A percentile compares a stretch with the other conserved stretches of the same genome.
phyloP scores from a whole-genome alignment of 2,329 filamentous ascomycete genomes.

The Beauveria varroae region DNA sequence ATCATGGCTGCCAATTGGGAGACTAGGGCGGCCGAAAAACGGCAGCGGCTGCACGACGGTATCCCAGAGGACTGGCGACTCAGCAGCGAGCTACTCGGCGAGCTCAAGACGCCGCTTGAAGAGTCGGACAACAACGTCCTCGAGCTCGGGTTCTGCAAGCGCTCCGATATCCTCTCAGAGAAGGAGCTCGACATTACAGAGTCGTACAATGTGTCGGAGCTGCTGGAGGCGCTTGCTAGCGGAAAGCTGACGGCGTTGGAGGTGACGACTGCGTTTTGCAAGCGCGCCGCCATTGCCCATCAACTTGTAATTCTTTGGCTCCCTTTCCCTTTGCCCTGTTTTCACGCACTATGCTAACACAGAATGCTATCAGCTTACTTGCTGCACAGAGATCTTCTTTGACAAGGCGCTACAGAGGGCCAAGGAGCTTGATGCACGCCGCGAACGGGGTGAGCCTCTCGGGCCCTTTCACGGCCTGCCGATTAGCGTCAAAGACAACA shows the following conservation, averaged over 20 bases:
- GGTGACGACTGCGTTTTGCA: constrained; percentile 27
- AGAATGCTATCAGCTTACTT: constrained; percentile 19
- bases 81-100: neutral
- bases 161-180: constrained; percentile 30
- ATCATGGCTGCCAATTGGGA: constrained; percentile 3
- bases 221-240: constrained; percentile 28
- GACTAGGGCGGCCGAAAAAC: constrained; percentile 6
- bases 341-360: neutral
- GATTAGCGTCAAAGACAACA: constrained; percentile 21
- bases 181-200: constrained; percentile 38
- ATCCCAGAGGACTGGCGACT: constrained; percentile 14
- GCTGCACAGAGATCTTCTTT: constrained; percentile 40
- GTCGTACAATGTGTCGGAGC: constrained; percentile 27
- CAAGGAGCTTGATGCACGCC: constrained; percentile 13
- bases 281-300: constrained; percentile 22
- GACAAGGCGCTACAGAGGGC: constrained; percentile 19
- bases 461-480: constrained; percentile 18
- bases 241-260: constrained; percentile 25
- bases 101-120: constrained; percentile 8
- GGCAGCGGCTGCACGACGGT: neutral
- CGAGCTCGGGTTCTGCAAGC: constrained; percentile 13
- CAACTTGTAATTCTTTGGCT: constrained; percentile 18
- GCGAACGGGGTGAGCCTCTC: constrained; percentile 9
- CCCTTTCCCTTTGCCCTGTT: neutral
- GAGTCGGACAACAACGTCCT: constrained; percentile 13